Evolutionary conservation across 768 basidiomycete species (phyloP), one percentile per base, ranked within the genome.

Genomic region (Psilocybe cyanescens): DNA sequence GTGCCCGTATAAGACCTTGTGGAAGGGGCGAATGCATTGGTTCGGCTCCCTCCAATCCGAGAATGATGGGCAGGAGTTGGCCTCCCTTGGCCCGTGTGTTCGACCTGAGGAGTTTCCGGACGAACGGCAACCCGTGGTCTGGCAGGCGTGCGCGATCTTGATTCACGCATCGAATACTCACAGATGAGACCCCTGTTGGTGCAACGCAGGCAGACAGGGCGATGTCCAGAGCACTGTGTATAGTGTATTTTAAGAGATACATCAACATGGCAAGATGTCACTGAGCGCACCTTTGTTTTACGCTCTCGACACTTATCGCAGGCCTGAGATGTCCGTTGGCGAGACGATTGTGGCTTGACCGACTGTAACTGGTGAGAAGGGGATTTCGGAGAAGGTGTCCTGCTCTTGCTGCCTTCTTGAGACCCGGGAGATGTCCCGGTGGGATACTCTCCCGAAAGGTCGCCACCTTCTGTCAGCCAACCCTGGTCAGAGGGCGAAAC

Each of bases 281-380:
- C 24, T 24, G 24, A 24, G 59, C 75, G 41, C 60, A 83, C 86
- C 77, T 86, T 86, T 7, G 83, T 84, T 72, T 87, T 87, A 28
- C 85, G 76, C 59, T 81, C 79, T 16, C 85, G 74, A 67, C 85
- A 87, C 67, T 83, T 83, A 60, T 83, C 81, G 66, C 85, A 87
- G 19, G 85, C 85, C 60, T 83, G 82, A 0, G 79, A 72, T 14
- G 82, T 84, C 33, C 83, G 75, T 59, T 81, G 79, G 49, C 78
- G 75, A 59, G 71, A 69, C 49, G 67, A 60, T 16, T 49, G 63
- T 5, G 72, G 70, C 17, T 59, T 47, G 46, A 24, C 46, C 6
- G 41, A 35, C 17, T 28, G 68, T 51, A 12, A 45, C 17, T 60
- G 58, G 52, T 28, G 59, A 54, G 48, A 57, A 47, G 54, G 60